These are phyloP conservation scores for Raphanus hybrid DNA, from an alignment of 441 rosid genomes.

Conservation along the genomic window DNA sequence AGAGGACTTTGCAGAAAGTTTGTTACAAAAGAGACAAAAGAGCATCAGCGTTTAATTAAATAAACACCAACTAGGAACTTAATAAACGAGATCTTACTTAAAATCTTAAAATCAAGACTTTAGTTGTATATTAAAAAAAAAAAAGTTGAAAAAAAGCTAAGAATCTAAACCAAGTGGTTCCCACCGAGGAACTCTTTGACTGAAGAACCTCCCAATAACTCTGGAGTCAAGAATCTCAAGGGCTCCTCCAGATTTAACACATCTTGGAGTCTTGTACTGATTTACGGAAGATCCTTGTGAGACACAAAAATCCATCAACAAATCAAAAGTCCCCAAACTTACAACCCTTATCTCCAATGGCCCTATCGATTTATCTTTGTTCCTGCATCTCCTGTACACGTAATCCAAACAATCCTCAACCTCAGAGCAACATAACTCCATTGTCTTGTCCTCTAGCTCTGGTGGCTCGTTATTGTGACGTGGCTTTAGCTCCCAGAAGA, in stretches of 20 bases:
- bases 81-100: conserved; percentile 27
- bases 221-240: conserved; percentile 68
- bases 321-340: conserved; percentile 70
- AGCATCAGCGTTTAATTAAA: conserved; percentile 7
- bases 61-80: conserved; percentile 31
- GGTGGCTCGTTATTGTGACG: conserved; percentile 47
- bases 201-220: conserved; percentile 49
- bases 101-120: conserved; percentile 7
- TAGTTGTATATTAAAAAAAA: neutral
- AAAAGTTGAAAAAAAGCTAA: neutral
- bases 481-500: conserved; percentile 65
- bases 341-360: conserved; percentile 87
- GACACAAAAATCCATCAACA: conserved; percentile 82
- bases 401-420: conserved; percentile 84
- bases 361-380: conserved; percentile 76
- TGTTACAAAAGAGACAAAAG: conserved; percentile 31
- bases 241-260: conserved; percentile 69
- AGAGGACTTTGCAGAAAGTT: neutral
- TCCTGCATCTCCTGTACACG: conserved; percentile 81
- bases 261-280: conserved; percentile 95
- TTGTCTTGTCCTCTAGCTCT: conserved; percentile 49
- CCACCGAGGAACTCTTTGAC: too few species aligned
- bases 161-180: too few species aligned
- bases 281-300: conserved; percentile 87
- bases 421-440: conserved; percentile 76